Evolutionary conservation across 1,284 basidiomycete genomes (phyloP).

Genomic region (Apiotrichum laibachii): DNA sequence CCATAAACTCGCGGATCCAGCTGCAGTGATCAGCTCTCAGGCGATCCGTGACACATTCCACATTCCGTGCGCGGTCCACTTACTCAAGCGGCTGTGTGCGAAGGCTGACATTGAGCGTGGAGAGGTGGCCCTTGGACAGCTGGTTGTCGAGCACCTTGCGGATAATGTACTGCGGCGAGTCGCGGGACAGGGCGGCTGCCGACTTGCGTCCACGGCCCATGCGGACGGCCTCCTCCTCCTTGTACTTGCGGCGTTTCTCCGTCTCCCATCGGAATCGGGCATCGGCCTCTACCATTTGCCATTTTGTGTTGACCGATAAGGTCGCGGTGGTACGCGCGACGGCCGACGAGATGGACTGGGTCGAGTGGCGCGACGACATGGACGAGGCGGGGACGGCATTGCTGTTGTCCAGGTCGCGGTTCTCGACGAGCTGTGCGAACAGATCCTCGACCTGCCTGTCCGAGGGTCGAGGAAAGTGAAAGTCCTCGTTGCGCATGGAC

Average conservation of each 20-base stretch:
- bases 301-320: conserved; percentile 80
- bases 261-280: conserved; percentile 67
- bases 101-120: conserved; percentile 52
- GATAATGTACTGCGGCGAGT: conserved; percentile 66
- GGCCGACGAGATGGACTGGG: conserved; percentile 20
- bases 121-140: conserved; percentile 36
- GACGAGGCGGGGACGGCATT: conserved; percentile 24
- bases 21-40: conserved; percentile 49
- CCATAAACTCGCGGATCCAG: conserved; percentile 78
- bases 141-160: conserved; percentile 39
- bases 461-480: conserved; percentile 68
- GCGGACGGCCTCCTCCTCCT: conserved; percentile 57
- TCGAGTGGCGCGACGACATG: conserved; percentile 28
- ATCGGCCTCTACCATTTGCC: conserved; percentile 84
- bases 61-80: conserved; percentile 40
- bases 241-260: conserved; percentile 60
- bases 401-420: conserved; percentile 59
- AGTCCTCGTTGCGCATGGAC: conserved; percentile 52
- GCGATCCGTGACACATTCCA: conserved; percentile 4
- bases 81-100: conserved; percentile 77
- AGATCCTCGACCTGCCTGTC: conserved; percentile 71
- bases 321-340: conserved; percentile 40
- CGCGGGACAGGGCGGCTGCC: conserved; percentile 53
- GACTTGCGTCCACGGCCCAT: conserved; percentile 54
- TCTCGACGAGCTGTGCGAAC: conserved; percentile 70